Percentiles rank a stretch among this genome's conserved stretches.
Conservation (phyloP, 441 rosid species). For the Syzygium syzygioides region DNA sequence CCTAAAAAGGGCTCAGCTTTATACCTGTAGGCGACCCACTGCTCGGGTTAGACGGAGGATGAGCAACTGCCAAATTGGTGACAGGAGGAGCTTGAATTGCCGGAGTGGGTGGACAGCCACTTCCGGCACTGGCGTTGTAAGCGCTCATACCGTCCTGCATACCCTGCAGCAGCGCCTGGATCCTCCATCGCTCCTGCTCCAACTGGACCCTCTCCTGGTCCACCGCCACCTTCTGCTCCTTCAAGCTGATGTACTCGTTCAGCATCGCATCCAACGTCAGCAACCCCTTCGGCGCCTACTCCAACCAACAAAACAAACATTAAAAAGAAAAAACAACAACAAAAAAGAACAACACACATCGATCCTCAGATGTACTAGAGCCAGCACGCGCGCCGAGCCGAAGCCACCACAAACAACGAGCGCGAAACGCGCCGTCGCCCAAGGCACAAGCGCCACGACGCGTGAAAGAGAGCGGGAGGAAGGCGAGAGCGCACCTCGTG, state of each 20-base stretch:
- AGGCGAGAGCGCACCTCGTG: slow-evolving; percentile 29
- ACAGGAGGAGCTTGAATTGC: slow-evolving; percentile 17
- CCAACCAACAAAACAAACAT: not conserved
- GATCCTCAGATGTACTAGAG: not conserved
- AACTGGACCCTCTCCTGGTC: slow-evolving; percentile 56
- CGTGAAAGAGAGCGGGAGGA: not conserved
- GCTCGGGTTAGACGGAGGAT: slow-evolving; percentile 21
- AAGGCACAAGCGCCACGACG: not conserved
- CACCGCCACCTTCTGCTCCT: slow-evolving; percentile 54
- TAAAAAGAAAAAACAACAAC: not conserved
- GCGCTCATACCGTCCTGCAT: slow-evolving; percentile 72
- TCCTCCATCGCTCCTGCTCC: slow-evolving; percentile 60
- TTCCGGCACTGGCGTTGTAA: slow-evolving; percentile 41
- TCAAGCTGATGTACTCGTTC: slow-evolving; percentile 63
- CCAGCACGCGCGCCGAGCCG: not conserved
- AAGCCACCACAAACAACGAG: not conserved
- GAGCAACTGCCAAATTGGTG: slow-evolving; percentile 5
- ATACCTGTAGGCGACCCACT: slow-evolving; percentile 38
- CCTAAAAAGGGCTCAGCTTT: not conserved
- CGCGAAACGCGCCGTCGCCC: not conserved
- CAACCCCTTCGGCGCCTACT: slow-evolving; percentile 68
- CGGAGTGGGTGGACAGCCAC: slow-evolving; percentile 17
- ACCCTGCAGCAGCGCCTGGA: slow-evolving; percentile 56
- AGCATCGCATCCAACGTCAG: slow-evolving; percentile 58
- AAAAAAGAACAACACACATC: not conserved